Percentiles rank a stretch among this genome's conserved stretches.
These are phyloP conservation scores for Auriscalpium microsporum DNA, from an alignment of 768 basidiomycete genomes.

Conservation along the genomic window DNA sequence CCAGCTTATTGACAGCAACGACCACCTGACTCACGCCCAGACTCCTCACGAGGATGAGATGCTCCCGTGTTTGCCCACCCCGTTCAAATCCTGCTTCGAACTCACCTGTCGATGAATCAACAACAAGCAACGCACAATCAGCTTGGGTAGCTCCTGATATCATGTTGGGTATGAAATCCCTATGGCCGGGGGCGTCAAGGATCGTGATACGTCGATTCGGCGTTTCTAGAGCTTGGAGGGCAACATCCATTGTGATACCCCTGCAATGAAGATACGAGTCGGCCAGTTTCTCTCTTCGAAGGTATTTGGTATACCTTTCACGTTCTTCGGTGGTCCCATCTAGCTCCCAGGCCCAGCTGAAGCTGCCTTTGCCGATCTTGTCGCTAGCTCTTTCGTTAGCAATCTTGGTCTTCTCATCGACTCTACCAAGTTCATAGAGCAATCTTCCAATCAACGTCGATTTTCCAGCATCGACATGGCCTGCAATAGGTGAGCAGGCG, in stretches of 20 bases:
- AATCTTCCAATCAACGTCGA: conserved; percentile 95
- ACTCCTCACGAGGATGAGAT: conserved; percentile 84
- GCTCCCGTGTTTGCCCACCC: conserved; percentile 94
- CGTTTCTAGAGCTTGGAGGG: conserved; percentile 70
- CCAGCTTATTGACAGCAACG: conserved; percentile 92
- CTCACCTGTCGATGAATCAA: conserved; percentile 84
- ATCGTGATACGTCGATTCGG: conserved; percentile 75
- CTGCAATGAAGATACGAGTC: conserved; percentile 30
- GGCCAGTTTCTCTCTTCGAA: too few species aligned
- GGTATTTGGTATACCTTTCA: conserved; percentile 51
- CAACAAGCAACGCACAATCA: conserved; percentile 87
- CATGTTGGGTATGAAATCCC: conserved; percentile 98
- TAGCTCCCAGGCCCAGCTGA: conserved; percentile 97
- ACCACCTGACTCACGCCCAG: conserved; percentile 88
- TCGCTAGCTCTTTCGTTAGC: conserved; percentile 86
- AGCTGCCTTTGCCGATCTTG: conserved; percentile 88
- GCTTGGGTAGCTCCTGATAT: conserved; percentile 98
- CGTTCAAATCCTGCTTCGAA: conserved; percentile 94
- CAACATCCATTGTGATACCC: conserved; percentile 98
- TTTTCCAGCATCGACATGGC: conserved; percentile 98
- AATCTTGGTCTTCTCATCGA: conserved; percentile 77
- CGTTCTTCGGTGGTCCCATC: conserved; percentile 91
- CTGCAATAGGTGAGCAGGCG: conserved; percentile 30
- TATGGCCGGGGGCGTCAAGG: conserved; percentile 96
- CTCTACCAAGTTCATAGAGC: conserved; percentile 81